Base-by-base conservation (phyloP, 2,329 filamentous ascomycete species). In the Tolypocladium endophyticum region DNA sequence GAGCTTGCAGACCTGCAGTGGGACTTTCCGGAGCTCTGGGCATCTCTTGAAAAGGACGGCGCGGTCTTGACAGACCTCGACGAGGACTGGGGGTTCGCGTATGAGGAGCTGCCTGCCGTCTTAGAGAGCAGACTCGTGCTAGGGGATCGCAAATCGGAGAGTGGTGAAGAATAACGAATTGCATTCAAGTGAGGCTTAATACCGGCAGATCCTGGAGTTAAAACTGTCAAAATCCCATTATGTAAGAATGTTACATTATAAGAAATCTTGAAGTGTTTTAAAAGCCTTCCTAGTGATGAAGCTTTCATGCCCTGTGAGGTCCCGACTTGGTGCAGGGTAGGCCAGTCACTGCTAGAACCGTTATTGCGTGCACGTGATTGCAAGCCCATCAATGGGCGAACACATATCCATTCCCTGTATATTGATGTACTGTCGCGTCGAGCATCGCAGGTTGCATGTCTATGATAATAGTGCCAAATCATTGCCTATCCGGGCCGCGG, bases 71-170 rank as follows among this genome's bases (percentile, higher is more conserved):
- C 61, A 1, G 64, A 73, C 9, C 68, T 67, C 2, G 71, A 65
- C 20, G 65, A 71, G 54, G 71, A 72, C n/a, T 74, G 70, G 70
- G 68, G 66, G 2, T 69, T 73, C 60, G 58, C 25, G 1, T 73
- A 73, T 58, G 72, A 74, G 56, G 72, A 75, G 25, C 60, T 62
- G 57, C 58, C 63, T 30, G 56, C 12, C 1, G 58, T 47, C 35
- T 55, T 55, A 9, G 25, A 58, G 33, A 33, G 16, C 9, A 14
- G 20, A 3, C 18, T 18, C 9, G 50, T 35, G 18, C 30, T n/a
- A n/a, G 50, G 16, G 18, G 50, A 53, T 16, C 30, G 9, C 30
- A 4, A n/a, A 20, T 20, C 2, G 28, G 47, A 20, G 28, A 12
- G 16, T 4, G 3, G 16, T 50, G 3, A 18, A 50, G 43, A 16